phyloP scores from a whole-genome alignment of 306 rosid genomes.

The Pyrus betulifolia region DNA sequence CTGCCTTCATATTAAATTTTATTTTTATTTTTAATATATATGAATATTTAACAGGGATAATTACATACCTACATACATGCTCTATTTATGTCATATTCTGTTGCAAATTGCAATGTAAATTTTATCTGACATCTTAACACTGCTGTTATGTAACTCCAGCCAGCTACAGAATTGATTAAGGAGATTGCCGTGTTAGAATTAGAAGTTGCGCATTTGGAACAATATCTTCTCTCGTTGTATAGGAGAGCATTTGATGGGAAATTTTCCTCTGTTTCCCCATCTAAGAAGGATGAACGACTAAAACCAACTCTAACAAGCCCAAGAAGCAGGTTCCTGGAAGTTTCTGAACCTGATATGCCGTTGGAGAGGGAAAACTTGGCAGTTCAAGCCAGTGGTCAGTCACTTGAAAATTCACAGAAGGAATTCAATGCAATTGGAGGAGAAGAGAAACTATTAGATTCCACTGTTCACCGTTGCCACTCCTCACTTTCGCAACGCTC shows the following conservation, averaged over 20 bases:
- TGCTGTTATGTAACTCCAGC: conserved; percentile 41
- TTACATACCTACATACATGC: background rate
- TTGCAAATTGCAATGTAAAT: no score
- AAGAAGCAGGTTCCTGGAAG: conserved; percentile 20
- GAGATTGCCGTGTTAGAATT: conserved; percentile 83
- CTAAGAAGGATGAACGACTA: conserved; percentile 40
- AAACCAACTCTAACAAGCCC: conserved; percentile 40
- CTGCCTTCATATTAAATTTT: background rate
- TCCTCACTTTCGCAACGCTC: conserved; percentile 70
- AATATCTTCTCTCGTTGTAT: conserved; percentile 85
- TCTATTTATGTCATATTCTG: background rate
- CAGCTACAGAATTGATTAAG: conserved; percentile 82
- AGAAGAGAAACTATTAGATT: conserved; percentile 55
- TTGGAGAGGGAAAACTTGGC: conserved; percentile 38
- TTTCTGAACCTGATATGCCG: conserved; percentile 30
- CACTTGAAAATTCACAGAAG: conserved; percentile 28
- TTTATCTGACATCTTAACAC: background rate
- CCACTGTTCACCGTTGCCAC: conserved; percentile 75
- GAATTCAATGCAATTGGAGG: conserved; percentile 25
- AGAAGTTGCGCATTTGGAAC: conserved; percentile 91
- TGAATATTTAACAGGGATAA: background rate
- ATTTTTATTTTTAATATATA: background rate
- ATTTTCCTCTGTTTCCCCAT: conserved; percentile 46
- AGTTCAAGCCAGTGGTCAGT: conserved; percentile 34
- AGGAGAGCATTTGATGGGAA: conserved; percentile 83